Base-by-base conservation (phyloP, 2,329 filamentous ascomycete species). In the Penicillium sp. region DNA sequence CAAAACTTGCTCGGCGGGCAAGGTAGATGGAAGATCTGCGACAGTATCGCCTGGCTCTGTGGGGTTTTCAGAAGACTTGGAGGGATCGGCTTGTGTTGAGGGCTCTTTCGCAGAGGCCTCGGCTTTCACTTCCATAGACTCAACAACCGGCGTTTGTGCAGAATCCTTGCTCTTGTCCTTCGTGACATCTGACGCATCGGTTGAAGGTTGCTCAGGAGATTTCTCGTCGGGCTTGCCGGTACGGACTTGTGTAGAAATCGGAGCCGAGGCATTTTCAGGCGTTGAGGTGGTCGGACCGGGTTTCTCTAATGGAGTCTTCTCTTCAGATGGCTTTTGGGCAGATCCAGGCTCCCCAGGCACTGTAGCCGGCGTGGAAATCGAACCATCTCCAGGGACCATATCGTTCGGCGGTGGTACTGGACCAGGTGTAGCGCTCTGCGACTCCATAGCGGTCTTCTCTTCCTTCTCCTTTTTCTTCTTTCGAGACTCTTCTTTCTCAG, bases 391-490 rank as follows among this genome's bases (percentile, higher is more conserved):
- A 50, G 31, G 35, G 43, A 31, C 37, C 3, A 31, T 18, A 6
- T 13, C 14, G 33, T 35, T 47, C 37, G 18, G n/a, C n/a, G 41
- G 33, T 13, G 39, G 54, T 27, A 19, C 50, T 27, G 50, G 50
- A 40, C n/a, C 50, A 55, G 66, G 27, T n/a, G 35, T 33, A 33
- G 36, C 36, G 47, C 36, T 57, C 36, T 63, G 68, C 36, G 60
- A 54, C 56, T 66, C 70, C 46, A 60, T 65, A 6, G 58, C 60
- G 50, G 56, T 44, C 54, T 72, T 69, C 14, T 66, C 66, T 50
- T 72, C 70, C 55, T 70, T 68, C 18, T 72, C 69, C 43, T 55
- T 53, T 55, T 74, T 74, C 60, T 72, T 72, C 58, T 73, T 74
- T 16, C 47, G 55, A 24, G 41, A 31, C 9, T 57, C 55, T 59